These are phyloP conservation scores for Populus hybrid DNA, from an alignment of 441 rosid genomes.

Conservation along the genomic window DNA sequence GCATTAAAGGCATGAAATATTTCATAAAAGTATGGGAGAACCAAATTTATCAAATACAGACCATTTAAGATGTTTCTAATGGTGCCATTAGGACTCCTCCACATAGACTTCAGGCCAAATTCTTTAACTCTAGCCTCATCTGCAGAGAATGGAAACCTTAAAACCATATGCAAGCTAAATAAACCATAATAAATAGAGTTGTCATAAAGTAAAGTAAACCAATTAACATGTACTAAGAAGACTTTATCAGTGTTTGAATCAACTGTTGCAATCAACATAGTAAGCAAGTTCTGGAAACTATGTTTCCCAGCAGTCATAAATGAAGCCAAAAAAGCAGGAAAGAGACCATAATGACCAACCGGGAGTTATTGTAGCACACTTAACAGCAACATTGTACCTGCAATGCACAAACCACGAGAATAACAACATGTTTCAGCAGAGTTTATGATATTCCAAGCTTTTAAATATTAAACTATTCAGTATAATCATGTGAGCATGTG, in stretches of 20 bases:
- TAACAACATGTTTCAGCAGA: background rate
- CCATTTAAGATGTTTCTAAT: constrained; percentile 94
- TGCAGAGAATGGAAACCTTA: constrained; percentile 31
- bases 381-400: constrained; percentile 96
- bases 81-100: constrained; percentile 98
- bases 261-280: background rate
- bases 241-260: background rate
- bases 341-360: constrained; percentile 47
- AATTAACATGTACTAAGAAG: background rate
- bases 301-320: background rate
- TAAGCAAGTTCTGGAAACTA: background rate
- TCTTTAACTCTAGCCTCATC: constrained; percentile 95
- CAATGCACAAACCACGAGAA: constrained; percentile 10
- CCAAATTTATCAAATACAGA: constrained; percentile 24
- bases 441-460: background rate
- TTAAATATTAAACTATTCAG: background rate
- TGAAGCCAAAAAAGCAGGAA: constrained; percentile 13
- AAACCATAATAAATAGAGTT: background rate
- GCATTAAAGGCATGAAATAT: background rate
- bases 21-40: background rate
- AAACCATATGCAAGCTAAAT: background rate
- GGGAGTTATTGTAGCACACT: constrained; percentile 97
- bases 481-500: background rate
- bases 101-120: constrained; percentile 81
- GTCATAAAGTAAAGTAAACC: background rate